phyloP scores from a whole-genome alignment of 345 rosid species.

The Citrus reticulata region DNA sequence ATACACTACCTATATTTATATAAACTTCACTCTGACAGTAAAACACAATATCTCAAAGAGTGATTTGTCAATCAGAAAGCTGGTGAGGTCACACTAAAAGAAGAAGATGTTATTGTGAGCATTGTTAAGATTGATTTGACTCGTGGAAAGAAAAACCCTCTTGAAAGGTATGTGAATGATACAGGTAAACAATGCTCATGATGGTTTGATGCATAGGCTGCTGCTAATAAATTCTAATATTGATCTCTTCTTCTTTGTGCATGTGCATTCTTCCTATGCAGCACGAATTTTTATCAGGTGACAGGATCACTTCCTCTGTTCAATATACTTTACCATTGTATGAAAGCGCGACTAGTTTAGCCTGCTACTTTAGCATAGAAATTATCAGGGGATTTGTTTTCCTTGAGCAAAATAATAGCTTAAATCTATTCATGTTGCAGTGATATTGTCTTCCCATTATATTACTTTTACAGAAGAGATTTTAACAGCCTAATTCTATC shows the following conservation, averaged over 20 bases:
- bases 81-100: constrained; percentile 25
- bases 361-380: neutral
- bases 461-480: neutral
- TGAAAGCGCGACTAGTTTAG: neutral
- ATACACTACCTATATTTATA: neutral
- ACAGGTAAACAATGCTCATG: neutral
- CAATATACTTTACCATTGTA: neutral
- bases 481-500: constrained; percentile 17
- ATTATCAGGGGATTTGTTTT: neutral
- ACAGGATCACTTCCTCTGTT: constrained; percentile 7
- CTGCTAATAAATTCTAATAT: constrained; percentile 3
- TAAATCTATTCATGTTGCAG: neutral
- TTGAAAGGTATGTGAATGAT: constrained; percentile 30
- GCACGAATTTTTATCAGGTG: constrained; percentile 47
- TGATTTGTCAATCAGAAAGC: constrained; percentile 24
- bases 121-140: constrained; percentile 46
- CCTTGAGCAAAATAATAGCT: neutral
- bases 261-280: constrained; percentile 21
- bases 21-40: constrained; percentile 1
- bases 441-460: too few relatives aligned
- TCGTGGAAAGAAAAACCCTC: constrained; percentile 42
- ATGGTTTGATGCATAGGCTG: neutral
- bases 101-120: constrained; percentile 49
- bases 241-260: constrained; percentile 20
- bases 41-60: constrained; percentile 1